Conservation (phyloP, 2,329 filamentous ascomycete species). For the Cercospora sesami region DNA sequence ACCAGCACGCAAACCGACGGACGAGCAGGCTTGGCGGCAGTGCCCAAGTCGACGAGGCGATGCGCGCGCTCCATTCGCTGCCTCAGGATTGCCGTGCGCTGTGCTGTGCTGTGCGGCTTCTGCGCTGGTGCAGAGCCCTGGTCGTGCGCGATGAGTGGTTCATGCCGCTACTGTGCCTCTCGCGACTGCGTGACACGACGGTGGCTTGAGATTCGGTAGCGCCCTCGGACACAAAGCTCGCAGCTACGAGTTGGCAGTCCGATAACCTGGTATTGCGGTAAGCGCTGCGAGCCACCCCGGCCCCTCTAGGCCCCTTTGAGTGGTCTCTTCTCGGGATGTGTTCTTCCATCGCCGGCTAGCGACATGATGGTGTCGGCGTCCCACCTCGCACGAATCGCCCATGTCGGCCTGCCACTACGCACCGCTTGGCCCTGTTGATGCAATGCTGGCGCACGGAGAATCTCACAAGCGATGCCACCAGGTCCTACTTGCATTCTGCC, state of each 20-base stretch:
- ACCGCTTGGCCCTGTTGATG: conserved; percentile 10
- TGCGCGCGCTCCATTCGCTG: background rate
- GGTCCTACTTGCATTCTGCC: conserved; percentile 17
- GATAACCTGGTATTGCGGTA: conserved; percentile 28
- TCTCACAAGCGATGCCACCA: conserved; percentile 21
- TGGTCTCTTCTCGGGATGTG: conserved; percentile 18
- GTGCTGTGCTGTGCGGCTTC: background rate
- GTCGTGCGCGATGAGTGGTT: conserved; percentile 12
- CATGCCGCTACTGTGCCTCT: conserved; percentile 17
- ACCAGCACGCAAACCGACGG: background rate
- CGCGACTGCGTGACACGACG: conserved; percentile 1
- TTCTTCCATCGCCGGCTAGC: conserved; percentile 18
- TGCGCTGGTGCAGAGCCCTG: background rate
- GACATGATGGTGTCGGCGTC: conserved; percentile 21
- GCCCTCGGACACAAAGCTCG: conserved; percentile 13
- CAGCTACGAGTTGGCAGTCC: conserved; percentile 23
- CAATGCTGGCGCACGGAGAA: conserved; percentile 22
- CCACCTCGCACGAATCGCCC: conserved; percentile 23
- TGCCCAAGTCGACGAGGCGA: background rate
- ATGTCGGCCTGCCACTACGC: conserved; percentile 8
- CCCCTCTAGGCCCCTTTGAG: conserved; percentile 16
- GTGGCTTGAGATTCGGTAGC: background rate
- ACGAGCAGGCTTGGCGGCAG: background rate
- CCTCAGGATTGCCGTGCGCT: background rate
- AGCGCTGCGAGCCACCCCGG: conserved; percentile 20